Percentiles rank a stretch among this genome's conserved stretches.
These are phyloP conservation scores for Gomphus bonarii DNA, from an alignment of 1,284 basidiomycete species.

Conservation along the genomic window DNA sequence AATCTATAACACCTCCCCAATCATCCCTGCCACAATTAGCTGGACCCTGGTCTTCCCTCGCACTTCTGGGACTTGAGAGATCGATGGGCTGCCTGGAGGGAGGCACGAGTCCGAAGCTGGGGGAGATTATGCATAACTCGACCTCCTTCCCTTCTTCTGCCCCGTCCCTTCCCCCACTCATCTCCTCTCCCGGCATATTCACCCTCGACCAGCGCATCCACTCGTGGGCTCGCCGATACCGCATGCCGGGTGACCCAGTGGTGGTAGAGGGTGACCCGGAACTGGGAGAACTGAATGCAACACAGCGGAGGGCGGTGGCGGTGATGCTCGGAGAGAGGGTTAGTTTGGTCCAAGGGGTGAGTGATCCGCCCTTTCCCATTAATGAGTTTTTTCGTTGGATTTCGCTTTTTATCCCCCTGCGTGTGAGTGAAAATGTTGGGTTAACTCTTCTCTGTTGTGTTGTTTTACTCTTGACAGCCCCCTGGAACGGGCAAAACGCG, in stretches of 20 bases:
- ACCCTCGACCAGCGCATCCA: conserved; percentile 59
- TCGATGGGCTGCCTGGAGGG: no score
- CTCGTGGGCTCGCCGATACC: conserved; percentile 60
- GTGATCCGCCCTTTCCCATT: conserved; percentile 18
- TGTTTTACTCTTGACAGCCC: conserved; percentile 40
- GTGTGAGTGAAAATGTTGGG: background rate
- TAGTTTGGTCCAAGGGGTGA: conserved; percentile 81
- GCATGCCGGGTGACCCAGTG: conserved; percentile 33
- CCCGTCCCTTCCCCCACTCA: background rate
- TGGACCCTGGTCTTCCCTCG: no score
- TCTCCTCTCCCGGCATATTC: conserved; percentile 39
- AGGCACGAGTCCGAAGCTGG: no score
- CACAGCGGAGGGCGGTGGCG: conserved; percentile 79
- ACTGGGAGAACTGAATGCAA: conserved; percentile 56
- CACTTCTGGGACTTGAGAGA: no score
- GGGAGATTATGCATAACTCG: no score
- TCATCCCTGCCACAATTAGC: no score
- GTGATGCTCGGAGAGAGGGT: conserved; percentile 75
- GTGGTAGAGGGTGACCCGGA: conserved; percentile 74
- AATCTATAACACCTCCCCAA: no score
- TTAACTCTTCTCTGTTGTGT: background rate
- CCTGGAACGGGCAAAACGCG: conserved; percentile 96
- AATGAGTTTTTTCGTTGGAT: background rate
- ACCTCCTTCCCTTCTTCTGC: background rate
- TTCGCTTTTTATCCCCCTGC: conserved; percentile 4